Conservation (phyloP, 768 basidiomycete genomes). For the Suillus tomentosus region DNA sequence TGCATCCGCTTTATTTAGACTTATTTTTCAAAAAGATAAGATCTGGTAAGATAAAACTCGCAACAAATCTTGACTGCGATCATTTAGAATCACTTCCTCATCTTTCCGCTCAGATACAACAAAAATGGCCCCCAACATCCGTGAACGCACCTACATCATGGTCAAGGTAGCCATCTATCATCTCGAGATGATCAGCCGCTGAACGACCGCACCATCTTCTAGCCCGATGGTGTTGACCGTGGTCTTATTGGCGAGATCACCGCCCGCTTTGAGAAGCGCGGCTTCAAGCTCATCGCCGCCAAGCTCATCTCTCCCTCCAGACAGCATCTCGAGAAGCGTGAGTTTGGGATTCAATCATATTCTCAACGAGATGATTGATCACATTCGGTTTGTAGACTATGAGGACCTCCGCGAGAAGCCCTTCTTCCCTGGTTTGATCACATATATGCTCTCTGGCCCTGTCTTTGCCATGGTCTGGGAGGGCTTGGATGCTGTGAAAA, state of each 20-base stretch:
- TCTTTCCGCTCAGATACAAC: constrained; percentile 34
- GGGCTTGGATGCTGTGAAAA: constrained; percentile 93
- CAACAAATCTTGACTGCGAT: constrained; percentile 24
- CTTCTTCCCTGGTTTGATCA: constrained; percentile 96
- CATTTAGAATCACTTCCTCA: constrained; percentile 14
- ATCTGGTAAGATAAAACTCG: constrained; percentile 37
- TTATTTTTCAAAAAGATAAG: constrained; percentile 29
- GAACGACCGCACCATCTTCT: constrained; percentile 12
- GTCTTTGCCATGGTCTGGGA: constrained; percentile 97
- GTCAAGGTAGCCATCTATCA: constrained; percentile 70
- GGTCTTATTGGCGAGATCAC: constrained; percentile 95
- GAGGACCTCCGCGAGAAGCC: constrained; percentile 90
- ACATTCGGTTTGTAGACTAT: constrained; percentile 65
- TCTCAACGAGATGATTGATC: background rate
- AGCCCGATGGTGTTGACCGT: constrained; percentile 99
- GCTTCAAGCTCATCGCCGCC: constrained; percentile 95
- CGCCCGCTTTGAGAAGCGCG: constrained; percentile 94
- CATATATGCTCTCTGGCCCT: constrained; percentile 95
- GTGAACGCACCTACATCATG: constrained; percentile 98
- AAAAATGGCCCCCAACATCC: constrained; percentile 47
- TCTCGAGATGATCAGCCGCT: background rate
- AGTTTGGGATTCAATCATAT: constrained; percentile 16
- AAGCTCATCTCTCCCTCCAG: constrained; percentile 83
- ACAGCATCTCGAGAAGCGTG: constrained; percentile 91
- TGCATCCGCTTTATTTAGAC: constrained; percentile 29